These are phyloP conservation scores for Candida tetrigidarum DNA, from an alignment of 1,139 yeast genomes.

Conservation along the genomic window DNA sequence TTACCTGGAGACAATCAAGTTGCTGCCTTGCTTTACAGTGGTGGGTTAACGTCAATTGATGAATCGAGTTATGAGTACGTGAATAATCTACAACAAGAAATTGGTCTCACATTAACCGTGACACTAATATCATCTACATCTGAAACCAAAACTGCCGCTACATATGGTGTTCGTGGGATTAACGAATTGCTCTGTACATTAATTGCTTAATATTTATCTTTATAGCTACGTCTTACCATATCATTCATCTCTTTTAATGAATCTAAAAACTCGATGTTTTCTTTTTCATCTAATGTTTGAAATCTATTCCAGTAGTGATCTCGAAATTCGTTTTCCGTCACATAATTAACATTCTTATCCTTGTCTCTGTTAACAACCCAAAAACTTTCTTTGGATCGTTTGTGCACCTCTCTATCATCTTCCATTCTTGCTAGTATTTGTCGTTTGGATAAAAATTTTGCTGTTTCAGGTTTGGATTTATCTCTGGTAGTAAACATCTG, in stretches of 20 bases:
- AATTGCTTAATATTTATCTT: conserved; percentile 34
- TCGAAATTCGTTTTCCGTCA: conserved; percentile 61
- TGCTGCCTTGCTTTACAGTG: conserved; percentile 58
- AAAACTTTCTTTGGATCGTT: conserved; percentile 71
- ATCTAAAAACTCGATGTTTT: conserved; percentile 42
- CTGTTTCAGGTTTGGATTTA: conserved; percentile 24
- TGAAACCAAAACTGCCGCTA: conserved; percentile 62
- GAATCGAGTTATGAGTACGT: conserved; percentile 72
- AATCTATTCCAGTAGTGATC: conserved; percentile 58
- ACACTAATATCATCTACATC: conserved; percentile 48
- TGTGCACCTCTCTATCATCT: conserved; percentile 84
- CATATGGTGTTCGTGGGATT: conserved; percentile 72
- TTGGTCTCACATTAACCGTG: conserved; percentile 53
- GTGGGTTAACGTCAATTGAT: conserved; percentile 70
- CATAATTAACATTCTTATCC: conserved; percentile 26
- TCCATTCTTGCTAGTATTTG: conserved; percentile 80
- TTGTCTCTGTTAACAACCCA: conserved; percentile 68
- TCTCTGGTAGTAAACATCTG: conserved; percentile 36
- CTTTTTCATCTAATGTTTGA: conserved; percentile 49
- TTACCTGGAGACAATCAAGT: conserved; percentile 18
- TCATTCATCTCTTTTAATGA: conserved; percentile 59
- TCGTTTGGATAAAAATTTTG: conserved; percentile 41
- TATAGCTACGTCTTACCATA: conserved; percentile 50
- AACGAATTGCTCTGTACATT: conserved; percentile 67
- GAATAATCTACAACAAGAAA: conserved; percentile 42